These are phyloP conservation scores for Yarrowia divulgata DNA, from an alignment of 805 yeast species.

Conservation along the genomic window DNA sequence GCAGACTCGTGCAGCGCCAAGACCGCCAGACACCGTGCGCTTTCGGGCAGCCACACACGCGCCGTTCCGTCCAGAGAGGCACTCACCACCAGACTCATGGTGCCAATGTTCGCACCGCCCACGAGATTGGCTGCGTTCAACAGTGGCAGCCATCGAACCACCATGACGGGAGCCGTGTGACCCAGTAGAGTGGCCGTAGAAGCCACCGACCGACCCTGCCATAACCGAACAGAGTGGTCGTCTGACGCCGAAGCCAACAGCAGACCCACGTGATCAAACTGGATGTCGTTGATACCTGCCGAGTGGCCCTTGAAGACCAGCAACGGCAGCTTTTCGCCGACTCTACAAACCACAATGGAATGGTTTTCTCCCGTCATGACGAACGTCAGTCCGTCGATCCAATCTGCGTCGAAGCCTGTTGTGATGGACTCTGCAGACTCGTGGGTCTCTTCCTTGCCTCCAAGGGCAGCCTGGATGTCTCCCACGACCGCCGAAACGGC, in stretches of 20 bases:
- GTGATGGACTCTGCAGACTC: conserved; percentile 6
- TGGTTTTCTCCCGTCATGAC: conserved; percentile 70
- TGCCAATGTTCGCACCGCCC: conserved; percentile 10
- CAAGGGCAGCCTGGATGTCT: conserved; percentile 22
- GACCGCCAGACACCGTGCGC: conserved; percentile 48
- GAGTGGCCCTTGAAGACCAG: conserved; percentile 71
- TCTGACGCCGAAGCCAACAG: conserved; percentile 78
- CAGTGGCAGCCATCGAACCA: conserved; percentile 44
- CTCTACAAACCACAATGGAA: conserved; percentile 62
- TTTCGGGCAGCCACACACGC: conserved; percentile 67
- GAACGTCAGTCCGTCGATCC: conserved; percentile 75
- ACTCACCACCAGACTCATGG: conserved; percentile 53
- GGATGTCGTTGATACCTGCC: conserved; percentile 61
- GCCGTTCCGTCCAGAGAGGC: conserved; percentile 76
- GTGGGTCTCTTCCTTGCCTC: conserved; percentile 12
- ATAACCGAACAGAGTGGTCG: conserved; percentile 73
- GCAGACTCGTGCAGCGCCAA: conserved; percentile 60
- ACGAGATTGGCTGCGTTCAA: conserved; percentile 24
- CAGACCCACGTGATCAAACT: conserved; percentile 60
- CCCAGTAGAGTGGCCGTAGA: conserved; percentile 44
- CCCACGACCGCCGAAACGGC: conserved; percentile 29
- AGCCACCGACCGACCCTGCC: conserved; percentile 74
- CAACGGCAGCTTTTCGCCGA: conserved; percentile 57
- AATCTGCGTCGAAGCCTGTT: conserved; percentile 55
- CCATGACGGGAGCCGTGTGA: conserved; percentile 46